Evolutionary conservation across 345 rosid species (phyloP).

Genomic region (Theobroma cacao): DNA sequence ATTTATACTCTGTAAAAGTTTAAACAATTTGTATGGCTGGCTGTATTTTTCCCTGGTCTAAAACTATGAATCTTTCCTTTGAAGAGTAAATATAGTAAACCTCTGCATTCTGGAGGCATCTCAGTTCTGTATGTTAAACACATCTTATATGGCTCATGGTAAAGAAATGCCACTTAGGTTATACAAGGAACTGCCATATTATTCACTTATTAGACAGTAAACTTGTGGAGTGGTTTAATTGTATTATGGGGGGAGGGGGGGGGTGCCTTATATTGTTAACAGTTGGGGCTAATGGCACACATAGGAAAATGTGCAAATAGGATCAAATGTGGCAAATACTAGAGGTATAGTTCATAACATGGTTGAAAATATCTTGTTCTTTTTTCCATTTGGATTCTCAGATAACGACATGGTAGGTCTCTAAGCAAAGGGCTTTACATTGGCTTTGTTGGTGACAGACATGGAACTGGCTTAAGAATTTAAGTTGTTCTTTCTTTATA

Average conservation of each 20-base stretch:
- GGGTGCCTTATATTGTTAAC: background rate
- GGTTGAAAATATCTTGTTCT: background rate
- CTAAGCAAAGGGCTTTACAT: background rate
- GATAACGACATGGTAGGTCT: background rate
- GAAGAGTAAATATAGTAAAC: background rate
- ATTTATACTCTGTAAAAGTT: background rate
- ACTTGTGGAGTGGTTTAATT: constrained; percentile 1
- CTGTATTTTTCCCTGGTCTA: background rate
- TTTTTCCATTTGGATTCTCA: background rate
- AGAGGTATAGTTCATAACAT: background rate
- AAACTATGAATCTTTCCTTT: background rate
- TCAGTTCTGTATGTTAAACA: background rate
- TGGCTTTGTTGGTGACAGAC: background rate
- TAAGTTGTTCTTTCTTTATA: background rate
- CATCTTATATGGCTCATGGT: background rate
- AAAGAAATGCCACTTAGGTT: background rate
- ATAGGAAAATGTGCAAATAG: background rate
- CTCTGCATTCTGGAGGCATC: background rate
- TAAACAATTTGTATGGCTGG: background rate
- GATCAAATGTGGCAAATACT: background rate
- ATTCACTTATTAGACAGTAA: background rate
- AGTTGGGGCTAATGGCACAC: background rate
- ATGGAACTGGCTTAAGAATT: background rate
- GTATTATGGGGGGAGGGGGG: background rate
- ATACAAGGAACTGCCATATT: background rate